These are phyloP conservation scores for Penicillium paneum DNA, from an alignment of 2,329 filamentous ascomycete genomes.

Conservation along the genomic window DNA sequence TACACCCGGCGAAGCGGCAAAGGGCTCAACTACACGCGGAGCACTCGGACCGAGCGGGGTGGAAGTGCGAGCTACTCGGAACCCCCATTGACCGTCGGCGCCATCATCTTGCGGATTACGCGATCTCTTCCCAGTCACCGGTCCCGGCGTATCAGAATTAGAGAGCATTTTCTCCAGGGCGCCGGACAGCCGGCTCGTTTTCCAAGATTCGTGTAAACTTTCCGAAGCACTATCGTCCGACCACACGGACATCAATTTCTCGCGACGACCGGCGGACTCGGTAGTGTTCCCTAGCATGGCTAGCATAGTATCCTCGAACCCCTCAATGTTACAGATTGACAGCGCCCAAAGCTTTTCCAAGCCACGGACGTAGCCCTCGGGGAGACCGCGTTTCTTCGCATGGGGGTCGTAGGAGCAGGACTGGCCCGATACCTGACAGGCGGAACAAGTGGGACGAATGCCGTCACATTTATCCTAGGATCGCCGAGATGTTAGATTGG, in stretches of 20 bases:
- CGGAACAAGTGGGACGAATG: conserved; percentile 42
- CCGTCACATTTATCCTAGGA: conserved; percentile 45
- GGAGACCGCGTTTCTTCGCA: conserved; percentile 46
- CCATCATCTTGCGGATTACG: conserved; percentile 30
- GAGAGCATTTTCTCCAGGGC: conserved; percentile 44
- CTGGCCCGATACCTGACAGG: conserved; percentile 41
- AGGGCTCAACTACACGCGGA: conserved; percentile 31
- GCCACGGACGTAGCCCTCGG: conserved; percentile 47
- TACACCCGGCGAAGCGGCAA: conserved; percentile 16
- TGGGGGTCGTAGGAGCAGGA: conserved; percentile 45
- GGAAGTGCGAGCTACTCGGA: conserved; percentile 29
- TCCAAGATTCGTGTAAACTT: conserved; percentile 45
- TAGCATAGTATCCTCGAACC: conserved; percentile 43
- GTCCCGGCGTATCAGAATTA: conserved; percentile 26
- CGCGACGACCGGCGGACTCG: conserved; percentile 31
- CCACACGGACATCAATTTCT: conserved; percentile 40
- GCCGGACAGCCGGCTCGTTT: conserved; percentile 39
- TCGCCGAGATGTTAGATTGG: background rate
- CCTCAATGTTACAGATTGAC: conserved; percentile 44
- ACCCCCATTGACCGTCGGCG: conserved; percentile 30
- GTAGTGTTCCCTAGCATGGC: conserved; percentile 37
- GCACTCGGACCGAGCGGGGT: conserved; percentile 28
- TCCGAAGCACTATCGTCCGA: conserved; percentile 41
- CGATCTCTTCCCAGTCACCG: conserved; percentile 32
- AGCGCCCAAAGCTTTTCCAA: conserved; percentile 48